Conservation (phyloP, 2,329 filamentous ascomycete genomes). For the Epichloe aotearoae region DNA sequence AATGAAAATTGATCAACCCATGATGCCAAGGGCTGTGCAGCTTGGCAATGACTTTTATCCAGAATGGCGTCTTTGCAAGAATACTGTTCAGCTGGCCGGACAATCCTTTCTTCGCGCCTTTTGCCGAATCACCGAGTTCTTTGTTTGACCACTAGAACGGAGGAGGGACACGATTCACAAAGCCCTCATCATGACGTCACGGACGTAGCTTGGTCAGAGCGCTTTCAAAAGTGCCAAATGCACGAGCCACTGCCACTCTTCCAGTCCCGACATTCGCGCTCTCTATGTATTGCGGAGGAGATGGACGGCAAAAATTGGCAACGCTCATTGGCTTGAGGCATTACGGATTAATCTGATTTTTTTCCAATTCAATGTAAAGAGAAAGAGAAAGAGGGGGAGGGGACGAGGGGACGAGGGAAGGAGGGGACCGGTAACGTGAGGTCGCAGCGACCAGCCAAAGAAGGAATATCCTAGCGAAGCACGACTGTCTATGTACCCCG, state of each 20-base stretch:
- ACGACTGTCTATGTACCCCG: too few species aligned
- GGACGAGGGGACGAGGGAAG: too few species aligned
- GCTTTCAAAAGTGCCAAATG: neutral
- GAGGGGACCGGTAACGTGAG: too few species aligned
- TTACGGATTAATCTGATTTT: too few species aligned
- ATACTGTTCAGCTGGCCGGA: neutral
- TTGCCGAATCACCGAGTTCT: neutral
- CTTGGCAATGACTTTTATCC: neutral
- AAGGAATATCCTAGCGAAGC: too few species aligned
- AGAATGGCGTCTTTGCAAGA: neutral
- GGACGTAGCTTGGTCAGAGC: slow-evolving; percentile 4
- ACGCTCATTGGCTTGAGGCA: too few species aligned
- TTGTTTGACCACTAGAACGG: neutral
- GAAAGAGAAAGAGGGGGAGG: too few species aligned
- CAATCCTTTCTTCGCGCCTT: neutral
- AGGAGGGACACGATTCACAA: neutral
- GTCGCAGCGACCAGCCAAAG: too few species aligned
- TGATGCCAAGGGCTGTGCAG: neutral
- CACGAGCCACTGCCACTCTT: neutral
- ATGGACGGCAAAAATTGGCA: too few species aligned
- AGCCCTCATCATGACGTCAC: slow-evolving; percentile 6
- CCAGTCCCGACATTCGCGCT: neutral
- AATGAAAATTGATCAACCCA: neutral
- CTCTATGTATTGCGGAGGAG: too few species aligned
- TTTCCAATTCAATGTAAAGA: too few species aligned